Percentiles rank a stretch among this genome's conserved stretches.
These are phyloP conservation scores for Phaeosphaeriaceae sp. DNA, from an alignment of 2,329 filamentous ascomycete species.

Conservation along the genomic window DNA sequence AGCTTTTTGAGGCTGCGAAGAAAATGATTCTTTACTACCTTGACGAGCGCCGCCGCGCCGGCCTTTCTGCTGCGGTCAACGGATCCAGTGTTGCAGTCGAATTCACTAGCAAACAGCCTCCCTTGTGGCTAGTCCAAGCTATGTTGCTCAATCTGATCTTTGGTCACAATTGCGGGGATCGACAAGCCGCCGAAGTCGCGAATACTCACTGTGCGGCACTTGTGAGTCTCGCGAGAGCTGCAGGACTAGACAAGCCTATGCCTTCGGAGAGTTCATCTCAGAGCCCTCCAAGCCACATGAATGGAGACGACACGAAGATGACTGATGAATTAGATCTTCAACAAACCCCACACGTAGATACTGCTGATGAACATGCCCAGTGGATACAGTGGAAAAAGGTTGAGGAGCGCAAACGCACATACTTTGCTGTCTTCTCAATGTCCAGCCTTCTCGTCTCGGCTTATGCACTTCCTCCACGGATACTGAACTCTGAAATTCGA, in stretches of 20 bases:
- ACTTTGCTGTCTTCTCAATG: slow-evolving; percentile 88
- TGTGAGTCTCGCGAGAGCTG: slow-evolving; percentile 87
- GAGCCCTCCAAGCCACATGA: slow-evolving; percentile 28
- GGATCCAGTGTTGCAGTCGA: slow-evolving; percentile 61
- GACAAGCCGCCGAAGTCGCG: slow-evolving; percentile 87
- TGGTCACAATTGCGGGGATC: slow-evolving; percentile 92
- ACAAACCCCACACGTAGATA: slow-evolving; percentile 53
- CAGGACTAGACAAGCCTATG: slow-evolving; percentile 71
- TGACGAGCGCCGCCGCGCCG: slow-evolving; percentile 86
- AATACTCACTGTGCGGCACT: slow-evolving; percentile 90
- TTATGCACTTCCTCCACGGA: slow-evolving; percentile 88
- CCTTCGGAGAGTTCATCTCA: slow-evolving; percentile 25
- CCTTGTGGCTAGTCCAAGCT: slow-evolving; percentile 93
- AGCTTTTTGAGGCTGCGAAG: slow-evolving; percentile 91
- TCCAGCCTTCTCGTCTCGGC: slow-evolving; percentile 90
- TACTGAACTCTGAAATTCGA: slow-evolving; percentile 92
- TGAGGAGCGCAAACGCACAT: slow-evolving; percentile 91
- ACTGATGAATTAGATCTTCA: slow-evolving; percentile 51
- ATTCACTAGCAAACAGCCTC: slow-evolving; percentile 69
- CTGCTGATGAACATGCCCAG: slow-evolving; percentile 66
- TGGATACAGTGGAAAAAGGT: slow-evolving; percentile 89
- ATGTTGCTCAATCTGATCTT: slow-evolving; percentile 97
- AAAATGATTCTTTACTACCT: slow-evolving; percentile 94
- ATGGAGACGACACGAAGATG: slow-evolving; percentile 66
- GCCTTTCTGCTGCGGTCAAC: slow-evolving; percentile 69